Conservation (phyloP, 78 protist genomes). For the Dictyostelium intermedium region DNA sequence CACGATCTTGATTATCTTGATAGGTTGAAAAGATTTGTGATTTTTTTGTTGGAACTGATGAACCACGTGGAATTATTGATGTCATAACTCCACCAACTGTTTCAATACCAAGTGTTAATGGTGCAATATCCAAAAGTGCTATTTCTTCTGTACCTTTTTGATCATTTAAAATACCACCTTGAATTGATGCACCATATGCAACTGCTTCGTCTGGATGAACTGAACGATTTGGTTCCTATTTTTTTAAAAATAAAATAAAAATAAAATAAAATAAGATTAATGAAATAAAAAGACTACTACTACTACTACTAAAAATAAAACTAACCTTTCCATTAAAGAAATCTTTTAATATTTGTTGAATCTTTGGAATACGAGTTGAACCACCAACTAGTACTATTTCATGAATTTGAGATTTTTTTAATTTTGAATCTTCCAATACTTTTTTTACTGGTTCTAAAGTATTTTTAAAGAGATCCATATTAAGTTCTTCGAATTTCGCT, state of each 20-base stretch:
- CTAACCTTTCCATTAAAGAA: constrained; percentile 96
- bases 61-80: constrained; percentile 89
- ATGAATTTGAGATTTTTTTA: constrained; percentile 92
- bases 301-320: background rate
- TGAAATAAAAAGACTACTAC: background rate
- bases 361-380: constrained; percentile 98
- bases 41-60: constrained; percentile 94
- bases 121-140: constrained; percentile 94
- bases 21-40: constrained; percentile 37
- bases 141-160: constrained; percentile 57
- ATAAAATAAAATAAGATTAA: too few relatives aligned
- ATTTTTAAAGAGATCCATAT: constrained; percentile 94
- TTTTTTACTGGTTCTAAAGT: constrained; percentile 90
- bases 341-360: constrained; percentile 92
- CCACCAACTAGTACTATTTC: constrained; percentile 99
- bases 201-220: constrained; percentile 99
- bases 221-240: constrained; percentile 74
- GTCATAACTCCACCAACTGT: constrained; percentile 97
- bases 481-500: constrained; percentile 98
- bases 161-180: constrained; percentile 29
- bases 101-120: constrained; percentile 96
- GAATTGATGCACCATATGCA: constrained; percentile 99
- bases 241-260: too few relatives aligned
- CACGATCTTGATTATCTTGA: constrained; percentile 86
- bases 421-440: constrained; percentile 93